phyloP scores from a whole-genome alignment of 176 grass and related monocot species.

The Cenchrus americanus region DNA sequence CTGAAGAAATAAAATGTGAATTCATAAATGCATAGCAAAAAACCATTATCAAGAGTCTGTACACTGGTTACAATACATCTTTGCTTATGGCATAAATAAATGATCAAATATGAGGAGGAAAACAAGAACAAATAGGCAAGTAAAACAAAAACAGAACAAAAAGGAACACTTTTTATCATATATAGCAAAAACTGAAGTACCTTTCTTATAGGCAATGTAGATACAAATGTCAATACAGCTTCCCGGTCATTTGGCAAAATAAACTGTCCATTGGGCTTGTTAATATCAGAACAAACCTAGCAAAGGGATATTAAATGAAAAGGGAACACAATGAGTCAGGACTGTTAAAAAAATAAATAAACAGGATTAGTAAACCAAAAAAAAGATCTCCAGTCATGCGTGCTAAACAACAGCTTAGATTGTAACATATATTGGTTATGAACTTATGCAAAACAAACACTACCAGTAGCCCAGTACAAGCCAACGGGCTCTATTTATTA shows the following conservation, averaged over 20 bases:
- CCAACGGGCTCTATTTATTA: slow-evolving; percentile 14
- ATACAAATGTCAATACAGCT: slow-evolving; percentile 84
- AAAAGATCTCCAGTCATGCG: background rate
- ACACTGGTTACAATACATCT: slow-evolving; percentile 8
- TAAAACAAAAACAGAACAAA: slow-evolving; percentile 33
- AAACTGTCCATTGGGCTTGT: slow-evolving; percentile 98
- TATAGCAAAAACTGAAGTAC: slow-evolving; percentile 37
- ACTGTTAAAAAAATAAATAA: background rate
- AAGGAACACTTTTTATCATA: background rate
- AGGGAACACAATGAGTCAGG: background rate
- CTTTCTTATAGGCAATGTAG: slow-evolving; percentile 95
- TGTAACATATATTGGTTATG: slow-evolving; percentile 1
- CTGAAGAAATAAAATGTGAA: background rate
- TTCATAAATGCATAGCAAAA: slow-evolving; percentile 26
- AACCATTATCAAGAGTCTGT: slow-evolving; percentile 3
- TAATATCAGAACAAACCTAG: slow-evolving; percentile 99
- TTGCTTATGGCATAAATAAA: background rate
- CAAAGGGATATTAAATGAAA: slow-evolving; percentile 5
- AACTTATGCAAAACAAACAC: background rate
- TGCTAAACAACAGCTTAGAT: background rate
- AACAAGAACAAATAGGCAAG: background rate
- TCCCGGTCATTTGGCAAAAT: slow-evolving; percentile 74
- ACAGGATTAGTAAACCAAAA: slow-evolving; percentile 3
- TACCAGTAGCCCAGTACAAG: background rate
- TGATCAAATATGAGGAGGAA: background rate